phyloP scores from a whole-genome alignment of 495 filamentous ascomycete species.

The Aspergillus coremiiformis region DNA sequence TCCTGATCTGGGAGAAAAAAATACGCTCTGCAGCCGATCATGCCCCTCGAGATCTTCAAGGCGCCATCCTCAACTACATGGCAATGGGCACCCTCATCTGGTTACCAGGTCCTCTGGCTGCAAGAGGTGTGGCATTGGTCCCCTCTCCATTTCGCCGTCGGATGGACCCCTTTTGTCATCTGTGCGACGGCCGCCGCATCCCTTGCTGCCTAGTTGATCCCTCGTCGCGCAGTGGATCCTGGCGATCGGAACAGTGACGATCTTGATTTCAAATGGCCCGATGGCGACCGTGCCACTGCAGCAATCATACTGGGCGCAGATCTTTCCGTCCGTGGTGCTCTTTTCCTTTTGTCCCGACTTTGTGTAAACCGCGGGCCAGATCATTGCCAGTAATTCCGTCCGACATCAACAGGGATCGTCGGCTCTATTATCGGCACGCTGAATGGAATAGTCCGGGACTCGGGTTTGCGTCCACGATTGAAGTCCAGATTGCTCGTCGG shows the following conservation, averaged over 20 bases:
- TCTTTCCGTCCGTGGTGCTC: slow-evolving; percentile 43
- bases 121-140: slow-evolving; percentile 41
- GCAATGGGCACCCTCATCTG: slow-evolving; percentile 41
- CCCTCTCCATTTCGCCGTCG: slow-evolving; percentile 36
- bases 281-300: slow-evolving; percentile 43
- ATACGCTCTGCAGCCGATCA: slow-evolving; percentile 36
- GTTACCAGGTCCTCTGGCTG: slow-evolving; percentile 42
- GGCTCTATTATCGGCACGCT: slow-evolving; percentile 42
- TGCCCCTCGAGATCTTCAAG: slow-evolving; percentile 46
- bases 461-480: slow-evolving; percentile 46
- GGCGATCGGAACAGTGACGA: slow-evolving; percentile 37
- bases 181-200: slow-evolving; percentile 31
- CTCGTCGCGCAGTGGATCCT: slow-evolving; percentile 44
- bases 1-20: slow-evolving; percentile 42
- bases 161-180: slow-evolving; percentile 38
- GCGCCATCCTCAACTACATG: slow-evolving; percentile 48
- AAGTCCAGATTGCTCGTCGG: slow-evolving; percentile 22
- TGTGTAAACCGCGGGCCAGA: slow-evolving; percentile 44
- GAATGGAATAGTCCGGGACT: slow-evolving; percentile 39
- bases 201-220: slow-evolving; percentile 43
- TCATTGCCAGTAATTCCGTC: slow-evolving; percentile 48
- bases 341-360: slow-evolving; percentile 44
- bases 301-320: slow-evolving; percentile 44
- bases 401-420: slow-evolving; percentile 45
- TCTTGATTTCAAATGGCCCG: slow-evolving; percentile 30